Conservation (phyloP, 1,139 yeast species). For the Yarrowia galli region DNA sequence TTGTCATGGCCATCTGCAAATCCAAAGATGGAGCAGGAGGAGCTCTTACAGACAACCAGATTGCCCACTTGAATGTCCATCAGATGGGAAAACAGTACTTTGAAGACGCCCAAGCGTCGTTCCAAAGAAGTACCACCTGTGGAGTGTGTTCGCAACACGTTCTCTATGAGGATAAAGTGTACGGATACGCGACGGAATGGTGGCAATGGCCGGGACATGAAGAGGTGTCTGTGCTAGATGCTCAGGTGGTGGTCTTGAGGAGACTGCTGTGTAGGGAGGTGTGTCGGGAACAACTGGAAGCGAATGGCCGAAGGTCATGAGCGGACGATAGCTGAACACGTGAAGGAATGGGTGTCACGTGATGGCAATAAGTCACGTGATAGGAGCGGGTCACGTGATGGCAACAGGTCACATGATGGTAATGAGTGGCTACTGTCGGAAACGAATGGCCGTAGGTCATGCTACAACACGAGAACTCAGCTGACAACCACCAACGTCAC, state of each 20-base stretch:
- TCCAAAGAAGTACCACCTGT: conserved; percentile 59
- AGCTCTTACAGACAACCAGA: conserved; percentile 37
- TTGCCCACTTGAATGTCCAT: conserved; percentile 40
- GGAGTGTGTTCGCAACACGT: conserved; percentile 57
- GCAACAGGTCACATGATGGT: too few species aligned
- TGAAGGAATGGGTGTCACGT: too few species aligned
- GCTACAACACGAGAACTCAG: too few species aligned
- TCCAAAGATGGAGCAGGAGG: not conserved
- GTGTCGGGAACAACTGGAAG: not conserved
- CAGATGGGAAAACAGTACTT: conserved; percentile 41
- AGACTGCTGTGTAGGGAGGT: conserved; percentile 24
- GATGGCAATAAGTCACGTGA: too few species aligned
- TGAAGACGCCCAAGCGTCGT: conserved; percentile 49
- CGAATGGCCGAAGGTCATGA: not conserved
- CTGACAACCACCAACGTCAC: too few species aligned
- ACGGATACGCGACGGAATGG: conserved; percentile 66
- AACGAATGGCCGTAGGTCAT: too few species aligned
- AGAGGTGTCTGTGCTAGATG: conserved; percentile 38
- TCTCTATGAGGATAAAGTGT: conserved; percentile 53
- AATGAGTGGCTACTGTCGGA: too few species aligned
- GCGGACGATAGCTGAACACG: too few species aligned
- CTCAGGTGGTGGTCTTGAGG: conserved; percentile 42
- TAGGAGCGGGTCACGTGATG: too few species aligned
- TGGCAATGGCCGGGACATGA: conserved; percentile 55
- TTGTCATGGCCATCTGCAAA: conserved; percentile 16